These are phyloP conservation scores for Solidago caesia DNA, from an alignment of 129 eudicot genomes.

Conservation along the genomic window DNA sequence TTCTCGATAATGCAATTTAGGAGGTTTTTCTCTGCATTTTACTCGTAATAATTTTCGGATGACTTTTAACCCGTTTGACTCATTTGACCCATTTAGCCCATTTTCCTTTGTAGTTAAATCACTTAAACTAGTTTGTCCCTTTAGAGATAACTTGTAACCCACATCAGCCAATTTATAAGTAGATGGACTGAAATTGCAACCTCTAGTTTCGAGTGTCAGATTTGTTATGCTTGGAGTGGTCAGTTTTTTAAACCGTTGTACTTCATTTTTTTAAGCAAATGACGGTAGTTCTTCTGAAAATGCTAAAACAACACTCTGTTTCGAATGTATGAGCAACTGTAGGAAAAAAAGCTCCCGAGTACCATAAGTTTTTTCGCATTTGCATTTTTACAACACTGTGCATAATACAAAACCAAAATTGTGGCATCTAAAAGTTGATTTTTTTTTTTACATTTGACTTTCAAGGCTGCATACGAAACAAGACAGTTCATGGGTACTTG, in stretches of 20 bases:
- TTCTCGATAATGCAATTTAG: neutral
- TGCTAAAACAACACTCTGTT: neutral
- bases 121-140: neutral
- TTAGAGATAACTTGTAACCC: neutral
- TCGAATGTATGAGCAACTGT: no score
- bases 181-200: neutral
- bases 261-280: neutral
- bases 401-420: neutral
- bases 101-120: neutral
- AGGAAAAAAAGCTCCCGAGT: neutral
- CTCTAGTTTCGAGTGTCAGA: neutral
- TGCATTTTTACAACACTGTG: neutral
- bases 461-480: slow-evolving; percentile 53
- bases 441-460: neutral
- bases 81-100: neutral
- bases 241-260: neutral
- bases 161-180: neutral
- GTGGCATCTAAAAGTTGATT: neutral
- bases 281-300: neutral
- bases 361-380: neutral
- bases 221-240: neutral
- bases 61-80: neutral
- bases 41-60: neutral
- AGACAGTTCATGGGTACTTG: slow-evolving; percentile 42
- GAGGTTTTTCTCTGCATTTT: slow-evolving; percentile 5